These are phyloP conservation scores for Wickerhamomyces sydowiorum DNA, from an alignment of 805 yeast species.

Conservation along the genomic window DNA sequence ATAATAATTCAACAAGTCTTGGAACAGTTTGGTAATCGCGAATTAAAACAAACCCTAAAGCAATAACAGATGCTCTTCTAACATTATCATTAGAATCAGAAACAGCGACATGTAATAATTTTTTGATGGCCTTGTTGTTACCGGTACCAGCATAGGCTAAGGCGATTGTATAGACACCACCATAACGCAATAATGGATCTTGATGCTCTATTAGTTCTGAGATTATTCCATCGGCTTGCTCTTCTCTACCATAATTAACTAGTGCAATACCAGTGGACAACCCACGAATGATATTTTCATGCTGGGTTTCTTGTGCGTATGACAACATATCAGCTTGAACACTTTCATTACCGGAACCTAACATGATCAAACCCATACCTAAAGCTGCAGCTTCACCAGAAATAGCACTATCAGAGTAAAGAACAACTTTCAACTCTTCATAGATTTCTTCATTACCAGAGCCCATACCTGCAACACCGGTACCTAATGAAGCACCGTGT, in stretches of 20 bases:
- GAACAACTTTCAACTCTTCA: conserved; percentile 75
- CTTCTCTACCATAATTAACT: conserved; percentile 81
- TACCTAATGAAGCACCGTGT: conserved; percentile 94
- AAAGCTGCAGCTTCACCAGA: conserved; percentile 96
- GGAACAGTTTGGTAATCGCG: conserved; percentile 94
- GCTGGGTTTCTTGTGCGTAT: conserved; percentile 93
- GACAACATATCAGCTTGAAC: conserved; percentile 77
- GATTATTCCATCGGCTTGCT: conserved; percentile 65
- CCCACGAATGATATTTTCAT: conserved; percentile 93
- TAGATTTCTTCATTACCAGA: conserved; percentile 67
- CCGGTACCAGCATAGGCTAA: conserved; percentile 97
- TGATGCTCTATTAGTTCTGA: conserved; percentile 65
- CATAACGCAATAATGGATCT: conserved; percentile 83
- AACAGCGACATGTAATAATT: conserved; percentile 86
- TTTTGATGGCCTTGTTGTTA: conserved; percentile 78
- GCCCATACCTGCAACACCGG: conserved; percentile 97
- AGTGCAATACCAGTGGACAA: conserved; percentile 85
- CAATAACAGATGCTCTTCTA: conserved; percentile 91
- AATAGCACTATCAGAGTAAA: conserved; percentile 86
- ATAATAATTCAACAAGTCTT: conserved; percentile 84
- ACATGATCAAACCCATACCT: conserved; percentile 93
- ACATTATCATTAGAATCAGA: conserved; percentile 96
- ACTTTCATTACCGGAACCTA: conserved; percentile 75
- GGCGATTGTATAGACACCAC: conserved; percentile 92
- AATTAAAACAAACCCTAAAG: conserved; percentile 84